Percentiles rank a stretch among this genome's conserved stretches.
phyloP scores from a whole-genome alignment of 2,329 filamentous ascomycete species.

The Aspergillus flavus region DNA sequence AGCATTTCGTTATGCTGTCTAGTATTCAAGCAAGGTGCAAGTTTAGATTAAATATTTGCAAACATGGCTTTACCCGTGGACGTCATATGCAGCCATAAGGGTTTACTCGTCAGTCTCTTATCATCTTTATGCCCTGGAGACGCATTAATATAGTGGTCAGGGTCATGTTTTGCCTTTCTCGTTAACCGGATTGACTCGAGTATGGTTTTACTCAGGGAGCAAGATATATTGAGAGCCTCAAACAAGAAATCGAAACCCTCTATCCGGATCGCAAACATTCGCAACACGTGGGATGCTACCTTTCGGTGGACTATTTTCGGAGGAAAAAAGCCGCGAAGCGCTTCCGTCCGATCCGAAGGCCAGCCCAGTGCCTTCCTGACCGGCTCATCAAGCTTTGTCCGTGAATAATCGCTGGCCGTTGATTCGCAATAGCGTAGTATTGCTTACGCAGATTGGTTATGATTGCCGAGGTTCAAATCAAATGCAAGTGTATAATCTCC shows the following conservation, averaged over 20 bases:
- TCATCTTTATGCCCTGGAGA: too few species aligned
- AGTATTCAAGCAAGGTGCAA: not conserved
- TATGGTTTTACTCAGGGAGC: too few species aligned
- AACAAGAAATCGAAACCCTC: not conserved
- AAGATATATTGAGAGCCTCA: too few species aligned
- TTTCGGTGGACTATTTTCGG: not conserved
- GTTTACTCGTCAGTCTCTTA: too few species aligned
- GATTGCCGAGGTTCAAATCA: not conserved
- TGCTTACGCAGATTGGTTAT: too few species aligned
- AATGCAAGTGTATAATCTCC: not conserved
- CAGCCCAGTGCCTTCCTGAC: not conserved
- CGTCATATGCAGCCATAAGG: too few species aligned
- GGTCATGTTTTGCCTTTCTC: too few species aligned
- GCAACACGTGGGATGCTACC: not conserved
- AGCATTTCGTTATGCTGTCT: slow-evolving; percentile 7
- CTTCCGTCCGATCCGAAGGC: not conserved
- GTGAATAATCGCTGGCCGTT: not conserved
- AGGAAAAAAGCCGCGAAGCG: not conserved
- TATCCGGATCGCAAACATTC: not conserved
- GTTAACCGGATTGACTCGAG: too few species aligned
- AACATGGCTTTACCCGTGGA: too few species aligned
- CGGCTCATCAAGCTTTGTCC: not conserved
- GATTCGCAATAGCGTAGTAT: not conserved
- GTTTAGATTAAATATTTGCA: too few species aligned
- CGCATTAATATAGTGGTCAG: too few species aligned